Evolutionary conservation across 371 early-diverging fungal genomes (phyloP).

Genomic region (Saksenaea oblongispora): DNA sequence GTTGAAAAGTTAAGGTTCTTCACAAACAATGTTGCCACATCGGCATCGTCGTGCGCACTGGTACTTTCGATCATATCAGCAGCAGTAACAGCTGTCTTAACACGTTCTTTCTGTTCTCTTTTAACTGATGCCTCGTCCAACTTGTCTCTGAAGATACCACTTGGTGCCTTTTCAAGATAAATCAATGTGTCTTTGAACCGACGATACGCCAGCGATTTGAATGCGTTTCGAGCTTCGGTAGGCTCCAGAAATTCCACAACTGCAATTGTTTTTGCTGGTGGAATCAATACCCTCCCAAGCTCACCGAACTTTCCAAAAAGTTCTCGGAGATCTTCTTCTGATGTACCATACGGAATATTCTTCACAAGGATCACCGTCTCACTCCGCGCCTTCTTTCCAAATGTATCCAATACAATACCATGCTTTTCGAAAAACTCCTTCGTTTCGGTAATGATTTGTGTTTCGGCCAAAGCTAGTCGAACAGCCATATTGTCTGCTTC

Average conservation of each 20-base stretch:
- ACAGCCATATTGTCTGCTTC: slow-evolving; percentile 90
- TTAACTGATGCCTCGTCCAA: slow-evolving; percentile 47
- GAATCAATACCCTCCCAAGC: slow-evolving; percentile 87
- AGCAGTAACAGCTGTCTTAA: slow-evolving; percentile 36
- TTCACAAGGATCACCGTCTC: slow-evolving; percentile 92
- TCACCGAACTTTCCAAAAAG: slow-evolving; percentile 87
- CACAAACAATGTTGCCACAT: slow-evolving; percentile 81
- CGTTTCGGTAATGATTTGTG: slow-evolving; percentile 92
- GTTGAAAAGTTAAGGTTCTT: slow-evolving; percentile 95
- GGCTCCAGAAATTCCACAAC: slow-evolving; percentile 91
- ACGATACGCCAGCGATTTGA: slow-evolving; percentile 86
- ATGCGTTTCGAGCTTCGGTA: slow-evolving; percentile 90
- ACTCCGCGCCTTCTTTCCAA: slow-evolving; percentile 77
- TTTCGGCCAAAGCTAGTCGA: slow-evolving; percentile 94
- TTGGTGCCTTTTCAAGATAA: slow-evolving; percentile 94
- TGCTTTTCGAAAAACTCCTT: slow-evolving; percentile 87
- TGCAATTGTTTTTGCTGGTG: slow-evolving; percentile 94
- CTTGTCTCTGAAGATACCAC: slow-evolving; percentile 70
- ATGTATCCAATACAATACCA: slow-evolving; percentile 80
- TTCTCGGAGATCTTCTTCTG: slow-evolving; percentile 76
- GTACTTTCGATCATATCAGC: slow-evolving; percentile 45
- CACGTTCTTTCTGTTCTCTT: slow-evolving; percentile 23
- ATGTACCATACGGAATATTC: slow-evolving; percentile 86
- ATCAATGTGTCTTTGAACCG: slow-evolving; percentile 88
- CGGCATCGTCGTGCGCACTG: slow-evolving; percentile 42